These are phyloP conservation scores for Eustoma russellianum DNA, from an alignment of 257 asterid genomes.

Conservation along the genomic window DNA sequence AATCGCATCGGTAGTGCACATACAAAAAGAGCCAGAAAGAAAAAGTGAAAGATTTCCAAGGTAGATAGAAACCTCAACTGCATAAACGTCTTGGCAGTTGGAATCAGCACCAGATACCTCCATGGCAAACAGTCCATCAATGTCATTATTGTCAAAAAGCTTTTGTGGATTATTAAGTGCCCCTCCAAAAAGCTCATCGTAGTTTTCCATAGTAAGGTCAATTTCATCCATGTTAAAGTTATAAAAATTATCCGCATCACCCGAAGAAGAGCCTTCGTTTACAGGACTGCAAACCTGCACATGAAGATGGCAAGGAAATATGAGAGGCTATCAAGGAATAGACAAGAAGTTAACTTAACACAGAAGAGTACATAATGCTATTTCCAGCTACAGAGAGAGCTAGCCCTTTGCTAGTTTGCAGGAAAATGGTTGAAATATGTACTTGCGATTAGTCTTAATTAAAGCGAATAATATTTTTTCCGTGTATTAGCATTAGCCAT, in stretches of 20 bases:
- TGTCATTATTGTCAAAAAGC: slow-evolving; percentile 43
- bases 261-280: slow-evolving; percentile 30
- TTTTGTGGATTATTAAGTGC: slow-evolving; percentile 41
- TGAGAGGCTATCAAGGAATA: slow-evolving; percentile 3
- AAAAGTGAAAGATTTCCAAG: background rate
- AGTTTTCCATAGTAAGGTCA: slow-evolving; percentile 53
- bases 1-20: background rate
- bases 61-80: slow-evolving; percentile 33
- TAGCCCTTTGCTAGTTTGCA: too few species aligned
- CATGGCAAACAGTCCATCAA: slow-evolving; percentile 55
- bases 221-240: slow-evolving; percentile 60
- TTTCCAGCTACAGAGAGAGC: too few species aligned
- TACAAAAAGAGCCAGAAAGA: background rate
- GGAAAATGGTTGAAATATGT: too few species aligned
- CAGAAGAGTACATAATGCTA: too few species aligned
- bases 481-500: too few species aligned
- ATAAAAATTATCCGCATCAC: slow-evolving; percentile 33
- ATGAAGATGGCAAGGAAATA: slow-evolving; percentile 7
- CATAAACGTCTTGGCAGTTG: slow-evolving; percentile 34
- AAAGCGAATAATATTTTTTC: too few species aligned
- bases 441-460: too few species aligned
- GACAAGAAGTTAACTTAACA: background rate
- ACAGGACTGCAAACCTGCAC: slow-evolving; percentile 45
- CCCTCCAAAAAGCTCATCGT: slow-evolving; percentile 60
- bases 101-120: slow-evolving; percentile 41